Evolutionary conservation across 805 yeast genomes (phyloP).

Genomic region (Vanderwaltozyma polyspora): DNA sequence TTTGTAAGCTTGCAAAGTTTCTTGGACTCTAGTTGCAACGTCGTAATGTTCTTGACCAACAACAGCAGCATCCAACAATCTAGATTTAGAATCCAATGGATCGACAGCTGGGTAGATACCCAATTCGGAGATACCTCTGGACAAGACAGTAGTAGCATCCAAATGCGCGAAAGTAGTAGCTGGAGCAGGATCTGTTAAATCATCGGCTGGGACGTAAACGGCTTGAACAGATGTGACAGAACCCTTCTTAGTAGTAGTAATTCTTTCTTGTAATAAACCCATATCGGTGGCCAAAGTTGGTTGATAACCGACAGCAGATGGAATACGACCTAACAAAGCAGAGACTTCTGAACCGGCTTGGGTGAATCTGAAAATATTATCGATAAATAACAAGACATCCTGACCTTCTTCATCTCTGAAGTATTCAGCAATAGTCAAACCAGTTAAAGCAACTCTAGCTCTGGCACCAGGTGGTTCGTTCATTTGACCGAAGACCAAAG

Average conservation of each 20-base stretch:
- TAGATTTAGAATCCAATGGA: conserved; percentile 98
- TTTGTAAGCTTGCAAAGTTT: conserved; percentile 98
- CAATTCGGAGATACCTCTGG: conserved; percentile 98
- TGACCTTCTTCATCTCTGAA: conserved; percentile 99
- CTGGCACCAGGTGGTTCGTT: conserved; percentile 99
- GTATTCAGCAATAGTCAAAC: conserved; percentile 99
- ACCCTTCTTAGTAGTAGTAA: conserved; percentile 99
- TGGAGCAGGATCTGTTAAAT: conserved; percentile 99
- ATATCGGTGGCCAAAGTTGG: conserved; percentile 99
- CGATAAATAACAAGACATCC: conserved; percentile 98
- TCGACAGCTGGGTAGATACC: conserved; percentile 99
- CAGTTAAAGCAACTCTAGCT: conserved; percentile 99
- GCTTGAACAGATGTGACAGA: conserved; percentile 99
- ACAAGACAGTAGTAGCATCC: conserved; percentile 99
- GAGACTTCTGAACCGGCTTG: conserved; percentile 99
- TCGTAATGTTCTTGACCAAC: conserved; percentile 99
- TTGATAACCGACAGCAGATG: conserved; percentile 99
- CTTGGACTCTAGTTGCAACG: conserved; percentile 90
- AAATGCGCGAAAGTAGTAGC: conserved; percentile 99
- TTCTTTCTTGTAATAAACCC: conserved; percentile 99
- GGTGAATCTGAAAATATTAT: conserved; percentile 99
- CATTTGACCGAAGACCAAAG: conserved; percentile 99
- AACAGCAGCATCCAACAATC: conserved; percentile 93
- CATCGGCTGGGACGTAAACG: conserved; percentile 99
- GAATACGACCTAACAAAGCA: conserved; percentile 99